phyloP scores from a whole-genome alignment of 2,329 filamentous ascomycete genomes.

The Nemania sp. region DNA sequence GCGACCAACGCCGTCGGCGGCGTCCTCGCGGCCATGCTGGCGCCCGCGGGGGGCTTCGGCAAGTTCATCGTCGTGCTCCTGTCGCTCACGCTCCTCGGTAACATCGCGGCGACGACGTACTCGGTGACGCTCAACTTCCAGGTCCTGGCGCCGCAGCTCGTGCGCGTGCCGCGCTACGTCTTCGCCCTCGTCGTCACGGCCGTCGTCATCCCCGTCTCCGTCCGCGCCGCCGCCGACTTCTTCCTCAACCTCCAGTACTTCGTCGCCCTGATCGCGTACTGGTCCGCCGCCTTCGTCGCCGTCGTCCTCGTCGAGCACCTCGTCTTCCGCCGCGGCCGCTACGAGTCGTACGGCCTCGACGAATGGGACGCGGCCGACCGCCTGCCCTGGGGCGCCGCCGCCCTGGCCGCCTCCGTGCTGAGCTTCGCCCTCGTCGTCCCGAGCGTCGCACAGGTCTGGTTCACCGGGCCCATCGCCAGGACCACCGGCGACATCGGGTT shows the following conservation, averaged over 20 bases:
- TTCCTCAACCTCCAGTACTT: slow-evolving; percentile 63
- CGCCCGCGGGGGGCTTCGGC: slow-evolving; percentile 62
- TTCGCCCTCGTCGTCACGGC: slow-evolving; percentile 62
- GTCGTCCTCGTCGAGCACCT: slow-evolving; percentile 51
- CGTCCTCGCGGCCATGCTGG: slow-evolving; percentile 63
- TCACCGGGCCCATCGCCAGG: slow-evolving; percentile 49
- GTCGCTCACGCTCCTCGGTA: slow-evolving; percentile 61
- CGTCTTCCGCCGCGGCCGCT: slow-evolving; percentile 42
- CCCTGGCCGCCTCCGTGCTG: slow-evolving; percentile 59
- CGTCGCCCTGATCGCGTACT: slow-evolving; percentile 61
- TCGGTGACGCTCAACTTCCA: slow-evolving; percentile 68
- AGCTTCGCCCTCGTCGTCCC: slow-evolving; percentile 58
- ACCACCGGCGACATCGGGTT: slow-evolving; percentile 69
- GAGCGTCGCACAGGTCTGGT: slow-evolving; percentile 65
- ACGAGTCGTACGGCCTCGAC: slow-evolving; percentile 43
- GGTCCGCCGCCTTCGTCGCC: slow-evolving; percentile 59
- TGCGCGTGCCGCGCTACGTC: slow-evolving; percentile 59
- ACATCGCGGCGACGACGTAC: slow-evolving; percentile 64
- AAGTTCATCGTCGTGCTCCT: slow-evolving; percentile 65
- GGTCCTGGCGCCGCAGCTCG: slow-evolving; percentile 61
- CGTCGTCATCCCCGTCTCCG: slow-evolving; percentile 62
- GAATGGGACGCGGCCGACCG: slow-evolving; percentile 46
- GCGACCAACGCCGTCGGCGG: slow-evolving; percentile 59
- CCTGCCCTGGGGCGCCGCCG: slow-evolving; percentile 47
- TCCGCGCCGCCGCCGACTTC: slow-evolving; percentile 60